Percentiles rank a stretch among this genome's conserved stretches.
These are phyloP conservation scores for Craspedostauros australis DNA, from an alignment of 108 stramenopile genomes.

Conservation along the genomic window DNA sequence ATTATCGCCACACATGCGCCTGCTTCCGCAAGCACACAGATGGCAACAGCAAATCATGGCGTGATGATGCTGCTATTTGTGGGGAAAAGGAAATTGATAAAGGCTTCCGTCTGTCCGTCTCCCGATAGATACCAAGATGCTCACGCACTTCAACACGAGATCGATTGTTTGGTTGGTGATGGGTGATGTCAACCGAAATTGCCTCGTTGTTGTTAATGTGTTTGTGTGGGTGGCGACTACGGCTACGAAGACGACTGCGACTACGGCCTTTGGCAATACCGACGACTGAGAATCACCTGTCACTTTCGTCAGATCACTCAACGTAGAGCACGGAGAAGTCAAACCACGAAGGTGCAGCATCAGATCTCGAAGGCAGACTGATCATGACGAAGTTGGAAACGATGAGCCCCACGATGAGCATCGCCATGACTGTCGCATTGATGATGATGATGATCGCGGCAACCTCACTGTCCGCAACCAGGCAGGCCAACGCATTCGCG, in stretches of 20 bases:
- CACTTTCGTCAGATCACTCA: too few relatives aligned
- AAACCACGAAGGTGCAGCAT: too few relatives aligned
- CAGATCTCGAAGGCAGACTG: too few relatives aligned
- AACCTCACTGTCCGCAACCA: not conserved
- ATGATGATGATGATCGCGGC: too few relatives aligned
- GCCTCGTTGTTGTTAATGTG: not conserved
- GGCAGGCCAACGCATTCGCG: not conserved
- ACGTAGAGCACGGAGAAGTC: too few relatives aligned
- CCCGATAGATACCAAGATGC: not conserved
- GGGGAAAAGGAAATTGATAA: conserved; percentile 5
- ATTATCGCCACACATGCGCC: conserved; percentile 7
- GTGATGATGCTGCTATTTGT: conserved; percentile 16
- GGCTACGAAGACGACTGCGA: not conserved
- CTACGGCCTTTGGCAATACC: too few relatives aligned
- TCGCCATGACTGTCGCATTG: too few relatives aligned
- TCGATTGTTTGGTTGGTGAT: too few relatives aligned
- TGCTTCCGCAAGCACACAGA: not conserved
- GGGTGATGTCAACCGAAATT: conserved; percentile 1
- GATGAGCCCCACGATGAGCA: too few relatives aligned
- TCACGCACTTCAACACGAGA: not conserved
- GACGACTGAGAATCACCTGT: too few relatives aligned
- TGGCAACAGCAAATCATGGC: conserved; percentile 23
- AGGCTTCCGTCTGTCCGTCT: not conserved
- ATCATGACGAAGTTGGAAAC: too few relatives aligned
- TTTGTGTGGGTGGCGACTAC: not conserved